phyloP scores from a whole-genome alignment of 1,284 basidiomycete species.

The Puccinia hordei region DNA sequence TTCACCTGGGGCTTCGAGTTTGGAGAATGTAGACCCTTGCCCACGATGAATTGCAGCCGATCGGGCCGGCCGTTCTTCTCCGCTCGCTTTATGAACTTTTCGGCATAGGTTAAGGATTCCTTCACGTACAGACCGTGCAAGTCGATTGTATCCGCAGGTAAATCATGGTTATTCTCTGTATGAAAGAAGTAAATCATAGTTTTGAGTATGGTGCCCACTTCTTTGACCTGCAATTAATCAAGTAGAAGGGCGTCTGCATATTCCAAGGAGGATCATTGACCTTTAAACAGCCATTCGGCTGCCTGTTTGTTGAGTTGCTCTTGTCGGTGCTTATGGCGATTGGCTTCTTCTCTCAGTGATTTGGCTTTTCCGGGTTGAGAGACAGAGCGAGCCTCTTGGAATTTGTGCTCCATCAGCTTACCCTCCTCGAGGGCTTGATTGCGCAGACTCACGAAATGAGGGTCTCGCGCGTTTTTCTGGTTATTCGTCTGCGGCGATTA shows the following conservation, averaged over 20 bases:
- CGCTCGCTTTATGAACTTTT: conserved; percentile 10
- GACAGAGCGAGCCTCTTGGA: conserved; percentile 60
- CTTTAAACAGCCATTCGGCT: conserved; percentile 78
- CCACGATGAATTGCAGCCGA: conserved; percentile 62
- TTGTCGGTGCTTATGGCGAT: conserved; percentile 77
- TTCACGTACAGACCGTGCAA: conserved; percentile 81
- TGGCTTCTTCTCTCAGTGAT: conserved; percentile 78
- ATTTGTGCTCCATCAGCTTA: conserved; percentile 58
- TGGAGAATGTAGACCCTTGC: conserved; percentile 82
- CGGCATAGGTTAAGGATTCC: conserved; percentile 63
- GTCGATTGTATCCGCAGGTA: conserved; percentile 75
- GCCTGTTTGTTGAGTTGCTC: conserved; percentile 80
- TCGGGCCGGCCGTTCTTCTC: conserved; percentile 65
- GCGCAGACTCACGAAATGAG: conserved; percentile 70
- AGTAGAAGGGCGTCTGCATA: not conserved
- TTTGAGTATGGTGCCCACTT: not conserved
- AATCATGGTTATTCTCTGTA: conserved; percentile 79
- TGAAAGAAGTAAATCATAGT: not conserved
- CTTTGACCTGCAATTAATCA: not conserved
- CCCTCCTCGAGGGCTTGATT: conserved; percentile 74
- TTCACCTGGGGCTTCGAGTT: conserved; percentile 82
- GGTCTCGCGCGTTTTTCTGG: conserved; percentile 64
- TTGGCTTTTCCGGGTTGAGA: conserved; percentile 76
- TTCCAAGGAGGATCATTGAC: conserved; percentile 52
- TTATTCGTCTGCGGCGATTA: conserved; percentile 64